Conservation (phyloP, 441 rosid genomes). For the Bocquillonia castaneifolia region DNA sequence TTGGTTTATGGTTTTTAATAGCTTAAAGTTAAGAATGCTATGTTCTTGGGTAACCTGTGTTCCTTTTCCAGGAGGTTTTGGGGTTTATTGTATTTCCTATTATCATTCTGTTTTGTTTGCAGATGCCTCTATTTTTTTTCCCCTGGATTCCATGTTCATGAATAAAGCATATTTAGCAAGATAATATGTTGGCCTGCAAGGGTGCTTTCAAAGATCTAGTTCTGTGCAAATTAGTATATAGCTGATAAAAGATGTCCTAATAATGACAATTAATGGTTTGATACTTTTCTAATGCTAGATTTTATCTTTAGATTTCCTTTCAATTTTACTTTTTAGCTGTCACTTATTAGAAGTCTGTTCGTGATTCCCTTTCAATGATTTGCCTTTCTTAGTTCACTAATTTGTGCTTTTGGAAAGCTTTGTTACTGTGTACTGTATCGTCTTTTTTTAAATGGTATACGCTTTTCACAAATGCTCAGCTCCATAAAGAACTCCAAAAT, state of each 20-base stretch:
- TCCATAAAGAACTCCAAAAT: constrained; percentile 54
- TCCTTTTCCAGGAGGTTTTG: too few relatives aligned
- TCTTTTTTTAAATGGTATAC: background rate
- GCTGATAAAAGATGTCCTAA: constrained; percentile 3
- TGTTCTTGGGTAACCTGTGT: background rate
- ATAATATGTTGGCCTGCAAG: too few relatives aligned
- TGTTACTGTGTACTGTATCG: constrained; percentile 9
- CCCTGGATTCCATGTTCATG: background rate
- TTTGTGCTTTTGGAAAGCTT: constrained; percentile 15
- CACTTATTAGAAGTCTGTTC: background rate
- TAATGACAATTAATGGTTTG: background rate
- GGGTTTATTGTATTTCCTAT: background rate
- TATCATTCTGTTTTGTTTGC: background rate
- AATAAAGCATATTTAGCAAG: background rate
- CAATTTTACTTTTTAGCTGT: background rate
- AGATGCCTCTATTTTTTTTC: background rate
- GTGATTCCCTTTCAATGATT: too few relatives aligned
- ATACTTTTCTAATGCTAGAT: background rate
- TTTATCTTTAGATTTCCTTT: background rate
- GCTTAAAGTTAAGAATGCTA: background rate
- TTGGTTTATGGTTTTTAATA: too few relatives aligned
- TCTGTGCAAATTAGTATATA: background rate
- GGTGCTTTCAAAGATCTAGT: background rate
- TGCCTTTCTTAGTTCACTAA: constrained; percentile 14
- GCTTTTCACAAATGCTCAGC: constrained; percentile 38